These are phyloP conservation scores for Galium porrigens DNA, from an alignment of 305 asterid genomes.

Conservation along the genomic window DNA sequence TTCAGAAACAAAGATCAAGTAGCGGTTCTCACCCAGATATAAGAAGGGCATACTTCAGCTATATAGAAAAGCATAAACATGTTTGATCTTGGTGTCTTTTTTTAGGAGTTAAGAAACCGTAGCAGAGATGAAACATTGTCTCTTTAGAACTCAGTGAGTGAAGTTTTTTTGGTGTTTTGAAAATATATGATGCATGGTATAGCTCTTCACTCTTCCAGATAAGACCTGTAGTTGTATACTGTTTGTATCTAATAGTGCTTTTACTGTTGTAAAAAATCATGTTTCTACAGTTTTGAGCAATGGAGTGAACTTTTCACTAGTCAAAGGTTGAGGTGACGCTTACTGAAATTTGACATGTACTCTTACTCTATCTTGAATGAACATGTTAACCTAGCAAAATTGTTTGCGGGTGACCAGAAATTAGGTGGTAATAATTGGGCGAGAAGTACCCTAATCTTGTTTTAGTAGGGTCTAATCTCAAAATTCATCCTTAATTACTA, in stretches of 20 bases:
- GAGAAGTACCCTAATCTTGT: not conserved
- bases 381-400: no score
- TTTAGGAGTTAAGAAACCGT: not conserved
- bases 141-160: not conserved
- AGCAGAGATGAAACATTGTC: slow-evolving; percentile 4
- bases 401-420: not conserved
- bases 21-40: slow-evolving; percentile 38
- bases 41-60: slow-evolving; percentile 45
- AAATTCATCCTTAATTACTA: slow-evolving; percentile 4
- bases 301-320: not conserved
- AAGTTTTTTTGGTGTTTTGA: not conserved
- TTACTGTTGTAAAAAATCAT: not conserved
- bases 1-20: slow-evolving; percentile 24
- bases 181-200: slow-evolving; percentile 6
- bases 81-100: slow-evolving; percentile 10
- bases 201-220: slow-evolving; percentile 1
- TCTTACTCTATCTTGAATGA: no score
- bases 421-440: not conserved
- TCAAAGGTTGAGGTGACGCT: not conserved
- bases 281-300: not conserved
- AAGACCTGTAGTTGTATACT: not conserved
- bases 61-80: slow-evolving; percentile 7
- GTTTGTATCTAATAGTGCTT: not conserved
- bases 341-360: no score
- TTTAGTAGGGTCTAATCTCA: not conserved